Percentiles rank a stretch among this genome's conserved stretches.
Evolutionary conservation across 1,284 basidiomycete species (phyloP).

Genomic region (Kalmanozyma brasiliensis): DNA sequence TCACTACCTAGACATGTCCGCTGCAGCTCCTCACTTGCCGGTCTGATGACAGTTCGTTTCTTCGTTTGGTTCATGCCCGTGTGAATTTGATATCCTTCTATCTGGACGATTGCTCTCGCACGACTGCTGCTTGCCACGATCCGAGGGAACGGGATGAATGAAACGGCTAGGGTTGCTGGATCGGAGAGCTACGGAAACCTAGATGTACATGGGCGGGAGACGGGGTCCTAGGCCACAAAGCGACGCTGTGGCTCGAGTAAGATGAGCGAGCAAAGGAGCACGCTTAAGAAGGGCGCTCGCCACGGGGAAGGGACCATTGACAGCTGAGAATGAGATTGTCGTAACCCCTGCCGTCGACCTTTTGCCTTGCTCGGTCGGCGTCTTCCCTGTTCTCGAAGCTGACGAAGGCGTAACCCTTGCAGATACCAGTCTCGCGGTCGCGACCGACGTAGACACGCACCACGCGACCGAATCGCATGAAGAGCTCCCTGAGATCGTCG

Average conservation of each 20-base stretch:
- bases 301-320: constrained; percentile 76
- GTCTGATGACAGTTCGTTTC: too few relatives aligned
- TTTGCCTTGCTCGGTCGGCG: constrained; percentile 89
- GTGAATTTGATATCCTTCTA: constrained; percentile 27
- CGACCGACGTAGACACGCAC: constrained; percentile 93
- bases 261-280: neutral
- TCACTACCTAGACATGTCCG: constrained; percentile 32
- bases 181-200: constrained; percentile 14
- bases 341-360: constrained; percentile 91
- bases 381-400: constrained; percentile 85
- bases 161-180: constrained; percentile 29
- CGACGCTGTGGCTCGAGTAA: too few relatives aligned
- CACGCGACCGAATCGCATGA: constrained; percentile 74
- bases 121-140: neutral
- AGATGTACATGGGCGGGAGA: constrained; percentile 36
- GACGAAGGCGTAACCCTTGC: constrained; percentile 96
- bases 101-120: neutral
- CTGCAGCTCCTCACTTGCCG: too few relatives aligned
- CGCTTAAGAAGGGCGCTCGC: constrained; percentile 54
- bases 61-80: constrained; percentile 1
- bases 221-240: too few relatives aligned
- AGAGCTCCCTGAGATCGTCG: constrained; percentile 91
- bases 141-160: neutral
- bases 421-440: constrained; percentile 91
- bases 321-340: constrained; percentile 87